These are phyloP conservation scores for Amphirosellinia nigrospora DNA, from an alignment of 495 filamentous ascomycete genomes.

Conservation along the genomic window DNA sequence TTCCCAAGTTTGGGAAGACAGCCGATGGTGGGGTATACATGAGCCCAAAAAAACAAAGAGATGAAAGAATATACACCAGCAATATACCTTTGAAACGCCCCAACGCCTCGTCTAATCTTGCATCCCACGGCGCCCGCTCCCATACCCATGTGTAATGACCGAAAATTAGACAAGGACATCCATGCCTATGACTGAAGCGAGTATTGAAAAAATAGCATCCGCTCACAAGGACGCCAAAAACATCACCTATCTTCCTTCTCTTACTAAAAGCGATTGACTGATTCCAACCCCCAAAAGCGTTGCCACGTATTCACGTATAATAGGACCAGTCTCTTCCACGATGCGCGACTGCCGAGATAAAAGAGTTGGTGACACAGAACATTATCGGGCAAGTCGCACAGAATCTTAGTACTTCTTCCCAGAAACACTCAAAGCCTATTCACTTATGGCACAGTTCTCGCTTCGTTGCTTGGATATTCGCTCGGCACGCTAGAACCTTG, in stretches of 20 bases:
- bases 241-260: neutral
- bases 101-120: conserved; percentile 26
- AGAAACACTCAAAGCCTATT: neutral
- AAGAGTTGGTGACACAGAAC: neutral
- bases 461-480: conserved; percentile 49
- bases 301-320: neutral
- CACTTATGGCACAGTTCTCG: conserved; percentile 24
- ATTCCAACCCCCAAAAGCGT: neutral
- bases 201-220: neutral
- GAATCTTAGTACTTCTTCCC: neutral
- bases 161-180: neutral
- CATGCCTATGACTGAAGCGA: neutral
- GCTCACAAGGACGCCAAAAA: neutral
- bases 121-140: conserved; percentile 13
- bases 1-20: neutral
- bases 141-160: neutral
- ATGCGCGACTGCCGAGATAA: neutral
- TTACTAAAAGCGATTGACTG: neutral
- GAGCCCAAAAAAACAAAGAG: neutral
- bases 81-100: conserved; percentile 8
- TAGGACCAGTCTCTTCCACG: neutral
- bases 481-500: conserved; percentile 44
- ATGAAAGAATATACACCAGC: conserved; percentile 7
- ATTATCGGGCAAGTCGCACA: neutral
- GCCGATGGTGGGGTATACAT: conserved; percentile 2